phyloP scores from a whole-genome alignment of 805 yeast species.

The Suhomyces vadensis region DNA sequence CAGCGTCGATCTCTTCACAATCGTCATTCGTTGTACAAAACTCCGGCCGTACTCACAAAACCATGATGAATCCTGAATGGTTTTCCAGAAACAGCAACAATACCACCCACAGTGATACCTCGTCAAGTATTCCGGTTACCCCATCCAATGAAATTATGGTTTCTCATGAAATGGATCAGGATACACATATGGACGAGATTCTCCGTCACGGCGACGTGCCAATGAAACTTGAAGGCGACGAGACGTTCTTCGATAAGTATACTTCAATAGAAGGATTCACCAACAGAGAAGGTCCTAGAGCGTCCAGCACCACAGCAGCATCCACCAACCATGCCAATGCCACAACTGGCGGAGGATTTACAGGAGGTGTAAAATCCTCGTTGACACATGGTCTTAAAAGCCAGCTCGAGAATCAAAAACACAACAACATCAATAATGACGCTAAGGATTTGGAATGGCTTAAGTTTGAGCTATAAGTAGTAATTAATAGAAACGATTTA shows the following conservation, averaged over 20 bases:
- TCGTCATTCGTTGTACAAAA: constrained; percentile 9
- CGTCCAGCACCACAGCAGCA: constrained; percentile 1
- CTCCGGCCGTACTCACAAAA: constrained; percentile 5
- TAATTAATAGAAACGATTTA: constrained; percentile 6
- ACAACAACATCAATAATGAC: constrained; percentile 15
- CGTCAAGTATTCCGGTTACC: constrained; percentile 14
- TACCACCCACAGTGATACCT: constrained; percentile 5
- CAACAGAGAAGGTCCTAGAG: not conserved
- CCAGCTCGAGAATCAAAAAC: constrained; percentile 11
- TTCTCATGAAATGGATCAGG: constrained; percentile 5
- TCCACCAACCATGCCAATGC: constrained; percentile 4
- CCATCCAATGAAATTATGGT: constrained; percentile 16
- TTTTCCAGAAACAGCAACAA: not conserved
- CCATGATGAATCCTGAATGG: not conserved
- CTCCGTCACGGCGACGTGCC: not conserved
- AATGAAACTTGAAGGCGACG: constrained; percentile 8
- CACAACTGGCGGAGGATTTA: not conserved
- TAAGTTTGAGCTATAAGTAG: constrained; percentile 29
- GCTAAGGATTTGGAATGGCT: constrained; percentile 33
- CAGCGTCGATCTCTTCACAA: constrained; percentile 13
- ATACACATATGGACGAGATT: not conserved
- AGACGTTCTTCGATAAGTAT: constrained; percentile 9
- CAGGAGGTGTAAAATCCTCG: not conserved
- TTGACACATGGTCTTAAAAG: constrained; percentile 15
- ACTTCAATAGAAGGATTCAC: not conserved